phyloP scores from a whole-genome alignment of 768 basidiomycete genomes.

The Rhizopogon vesiculosus region DNA sequence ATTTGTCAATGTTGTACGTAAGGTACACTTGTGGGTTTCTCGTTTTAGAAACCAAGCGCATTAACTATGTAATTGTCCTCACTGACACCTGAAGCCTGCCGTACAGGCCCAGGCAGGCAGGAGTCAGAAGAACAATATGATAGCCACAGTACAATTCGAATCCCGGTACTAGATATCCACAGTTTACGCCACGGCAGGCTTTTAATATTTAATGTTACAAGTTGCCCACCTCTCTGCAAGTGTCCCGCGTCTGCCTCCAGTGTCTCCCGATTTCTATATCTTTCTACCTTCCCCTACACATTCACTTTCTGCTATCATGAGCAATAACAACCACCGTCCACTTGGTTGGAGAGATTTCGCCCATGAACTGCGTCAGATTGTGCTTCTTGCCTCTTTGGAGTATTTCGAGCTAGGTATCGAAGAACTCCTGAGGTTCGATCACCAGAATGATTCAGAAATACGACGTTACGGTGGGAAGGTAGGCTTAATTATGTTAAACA shows the following conservation, averaged over 20 bases:
- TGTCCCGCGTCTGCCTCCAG: not conserved
- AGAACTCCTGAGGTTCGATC: slow-evolving; percentile 16
- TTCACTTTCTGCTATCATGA: not conserved
- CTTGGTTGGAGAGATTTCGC: slow-evolving; percentile 20
- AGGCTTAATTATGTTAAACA: not conserved
- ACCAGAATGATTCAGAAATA: slow-evolving; percentile 9
- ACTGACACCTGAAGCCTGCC: too few species aligned
- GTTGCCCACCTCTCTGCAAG: too few species aligned
- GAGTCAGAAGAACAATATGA: too few species aligned
- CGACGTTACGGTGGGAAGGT: slow-evolving; percentile 25
- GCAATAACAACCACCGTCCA: slow-evolving; percentile 8
- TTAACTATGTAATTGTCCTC: too few species aligned
- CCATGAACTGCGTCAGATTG: slow-evolving; percentile 22
- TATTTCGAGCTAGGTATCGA: slow-evolving; percentile 25
- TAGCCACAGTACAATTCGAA: too few species aligned
- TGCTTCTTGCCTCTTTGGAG: slow-evolving; percentile 26
- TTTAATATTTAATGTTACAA: not conserved
- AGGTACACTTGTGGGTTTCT: not conserved
- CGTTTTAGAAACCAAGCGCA: too few species aligned
- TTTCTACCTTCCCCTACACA: not conserved
- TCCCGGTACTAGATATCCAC: too few species aligned
- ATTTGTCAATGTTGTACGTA: slow-evolving; percentile 10
- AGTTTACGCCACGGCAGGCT: not conserved
- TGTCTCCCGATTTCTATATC: slow-evolving; percentile 7
- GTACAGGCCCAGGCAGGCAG: too few species aligned